Base-by-base conservation (phyloP, 148 eudicot genomes). In the Amaranthus hypochondriacus region DNA sequence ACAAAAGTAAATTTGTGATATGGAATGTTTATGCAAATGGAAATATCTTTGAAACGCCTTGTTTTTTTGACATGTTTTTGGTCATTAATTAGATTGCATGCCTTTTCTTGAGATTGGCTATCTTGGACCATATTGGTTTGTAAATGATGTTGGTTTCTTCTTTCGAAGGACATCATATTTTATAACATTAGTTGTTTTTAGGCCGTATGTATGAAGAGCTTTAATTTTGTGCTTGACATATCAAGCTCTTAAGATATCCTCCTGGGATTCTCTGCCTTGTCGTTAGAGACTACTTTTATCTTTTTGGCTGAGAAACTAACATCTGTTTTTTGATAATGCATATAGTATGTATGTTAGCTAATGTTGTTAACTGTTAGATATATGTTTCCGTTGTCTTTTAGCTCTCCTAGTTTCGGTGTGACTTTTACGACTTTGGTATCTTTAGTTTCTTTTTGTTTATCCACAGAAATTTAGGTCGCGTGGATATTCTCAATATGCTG, bases 381-480 rank as follows among this genome's bases (percentile, higher is more conserved):
- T 28, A 28, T 28, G 39, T 39, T 73, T 56, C 68, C 62, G 62
- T 68, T 67, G 10, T 59, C 51, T 46, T 51, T 43, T 18, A 8
- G 71, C 60, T 68, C 73, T 73, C 69, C 39, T 59, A 52, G 57
- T n/a, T 67, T 11, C 56, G 55, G 62, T 68, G 10, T 28, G 63
- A 53, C 58, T 62, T 66, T 54, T 42, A 21, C 66, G 14, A 47
- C 42, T 56, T 53, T 71, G 52, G 5, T 68, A 61, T 44, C 15
- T 39, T 71, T 42, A 53, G 39, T 54, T 69, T 71, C 67, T 69
- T 46, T 72, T 68, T 79, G 77, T 21, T 74, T 50, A 52, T 66
- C 12, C 15, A 13, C 82, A 80, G 80, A 83, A 80, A 59, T 74
- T 76, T 75, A 81, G 76, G 64, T 83, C 86, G 77, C 83, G 80